Base-by-base conservation (phyloP, 2,329 filamentous ascomycete genomes). In the Botrytis medusae region DNA sequence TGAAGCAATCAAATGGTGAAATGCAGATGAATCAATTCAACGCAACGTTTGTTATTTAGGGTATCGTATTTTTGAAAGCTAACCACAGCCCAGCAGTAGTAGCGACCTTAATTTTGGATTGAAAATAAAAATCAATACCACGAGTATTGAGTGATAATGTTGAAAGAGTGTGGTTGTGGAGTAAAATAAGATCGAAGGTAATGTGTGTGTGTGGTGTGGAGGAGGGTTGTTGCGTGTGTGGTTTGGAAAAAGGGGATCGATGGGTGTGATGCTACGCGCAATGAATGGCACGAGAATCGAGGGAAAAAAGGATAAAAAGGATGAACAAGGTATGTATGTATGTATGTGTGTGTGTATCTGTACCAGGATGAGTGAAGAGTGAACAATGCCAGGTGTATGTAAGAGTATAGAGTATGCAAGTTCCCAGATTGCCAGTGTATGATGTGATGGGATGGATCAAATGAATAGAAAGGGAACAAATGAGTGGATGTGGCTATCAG, bases 41-140 rank as follows among this genome's bases (percentile, higher is more conserved):
- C 61, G 46, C 61, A 72, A 65, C 34, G n/a, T 18, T 51, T 20
- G 32, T 16, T 37, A n/a, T 37, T 67, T 32, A 18, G 46, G 40
- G 32, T 37, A 72, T 57, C 20, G 34, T 48, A 37, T 29, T 57
- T 57, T 22, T 48, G 22, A 51, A 61, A 70, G 70, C 70, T 65
- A 72, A 72, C 60, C 70, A 72, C 61, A 72, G 70, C 16, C 70
- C 70, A 72, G 70, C 70, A 72, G 61, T n/a, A 72, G 70, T 20
- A 65, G 70, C 70, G 5, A 46, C 14, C 37, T 22, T 72, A 18
- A 8, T 34, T 40, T 40, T 37, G n/a, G 9, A 22, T 25, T 1
- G 40, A 10, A 22, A 37, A 61, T 37, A n/a, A 32, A 70, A 34
- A 25, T 5, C 29, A 29, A 25, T 34, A 72, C 46, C 34, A 65